Evolutionary conservation across 2,329 filamentous ascomycete species (phyloP).

Genomic region (Fusarium sp.): DNA sequence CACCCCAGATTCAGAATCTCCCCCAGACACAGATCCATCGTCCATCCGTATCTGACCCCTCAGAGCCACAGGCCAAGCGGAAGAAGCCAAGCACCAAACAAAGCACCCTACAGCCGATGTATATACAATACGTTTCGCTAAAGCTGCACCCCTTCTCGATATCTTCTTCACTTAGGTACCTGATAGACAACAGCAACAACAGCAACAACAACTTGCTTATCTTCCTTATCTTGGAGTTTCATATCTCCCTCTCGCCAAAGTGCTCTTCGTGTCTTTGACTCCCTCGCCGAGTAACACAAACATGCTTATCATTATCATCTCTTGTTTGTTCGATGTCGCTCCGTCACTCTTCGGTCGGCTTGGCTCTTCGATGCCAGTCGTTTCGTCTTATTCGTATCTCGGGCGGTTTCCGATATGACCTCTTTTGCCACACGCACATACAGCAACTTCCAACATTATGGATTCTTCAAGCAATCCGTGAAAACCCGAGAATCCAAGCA

Average conservation of each 20-base stretch:
- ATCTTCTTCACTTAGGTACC: neutral
- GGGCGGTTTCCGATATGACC: constrained; percentile 37
- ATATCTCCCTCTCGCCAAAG: constrained; percentile 13
- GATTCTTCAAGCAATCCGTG: constrained; percentile 8
- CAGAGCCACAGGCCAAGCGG: neutral
- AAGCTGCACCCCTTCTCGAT: constrained; percentile 20
- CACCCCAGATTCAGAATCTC: constrained; percentile 30
- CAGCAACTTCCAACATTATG: neutral
- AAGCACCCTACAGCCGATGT: neutral
- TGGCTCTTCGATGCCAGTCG: constrained; percentile 13
- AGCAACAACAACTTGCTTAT: constrained; percentile 21
- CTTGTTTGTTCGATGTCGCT: neutral
- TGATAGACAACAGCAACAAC: constrained; percentile 13
- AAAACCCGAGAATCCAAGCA: constrained; percentile 22
- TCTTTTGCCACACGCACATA: constrained; percentile 29
- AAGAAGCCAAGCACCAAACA: neutral
- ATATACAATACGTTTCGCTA: constrained; percentile 15
- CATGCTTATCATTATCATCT: constrained; percentile 25
- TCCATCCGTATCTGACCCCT: constrained; percentile 2
- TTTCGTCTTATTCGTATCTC: constrained; percentile 32
- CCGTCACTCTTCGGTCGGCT: neutral
- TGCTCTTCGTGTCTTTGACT: constrained; percentile 22
- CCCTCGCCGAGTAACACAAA: constrained; percentile 25
- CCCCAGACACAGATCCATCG: constrained; percentile 24
- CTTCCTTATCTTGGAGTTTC: constrained; percentile 26